Conservation (phyloP, 2,329 filamentous ascomycete genomes). For the Xylariaceae sp. region DNA sequence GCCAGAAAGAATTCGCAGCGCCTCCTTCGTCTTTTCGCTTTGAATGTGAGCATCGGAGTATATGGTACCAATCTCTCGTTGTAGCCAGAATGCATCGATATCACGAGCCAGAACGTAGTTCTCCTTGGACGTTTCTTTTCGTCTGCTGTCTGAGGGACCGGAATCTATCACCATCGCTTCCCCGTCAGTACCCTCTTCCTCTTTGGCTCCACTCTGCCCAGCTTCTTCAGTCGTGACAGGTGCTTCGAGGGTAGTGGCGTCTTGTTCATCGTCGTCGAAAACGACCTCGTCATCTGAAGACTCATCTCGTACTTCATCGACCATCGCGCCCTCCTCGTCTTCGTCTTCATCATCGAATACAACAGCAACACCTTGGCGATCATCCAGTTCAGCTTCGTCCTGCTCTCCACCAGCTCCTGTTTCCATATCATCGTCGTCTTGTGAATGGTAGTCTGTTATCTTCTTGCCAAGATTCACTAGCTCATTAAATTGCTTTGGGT, state of each 20-base stretch:
- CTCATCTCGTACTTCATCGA: conserved; percentile 85
- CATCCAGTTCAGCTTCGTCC: conserved; percentile 76
- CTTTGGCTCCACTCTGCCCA: too few species aligned
- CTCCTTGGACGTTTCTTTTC: conserved; percentile 44
- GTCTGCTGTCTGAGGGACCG: conserved; percentile 44
- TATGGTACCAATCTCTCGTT: conserved; percentile 81
- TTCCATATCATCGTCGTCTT: conserved; percentile 86
- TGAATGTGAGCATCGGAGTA: conserved; percentile 92
- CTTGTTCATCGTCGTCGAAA: conserved; percentile 54
- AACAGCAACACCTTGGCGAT: conserved; percentile 93
- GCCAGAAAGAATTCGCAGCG: conserved; percentile 77
- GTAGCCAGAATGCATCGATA: conserved; percentile 96
- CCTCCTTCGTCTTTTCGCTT: conserved; percentile 85
- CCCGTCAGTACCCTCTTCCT: conserved; percentile 48
- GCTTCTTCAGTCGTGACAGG: conserved; percentile 47
- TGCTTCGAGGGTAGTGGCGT: conserved; percentile 50
- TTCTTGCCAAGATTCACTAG: conserved; percentile 96
- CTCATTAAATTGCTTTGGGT: conserved; percentile 92
- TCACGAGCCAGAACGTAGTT: conserved; percentile 74
- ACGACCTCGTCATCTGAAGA: conserved; percentile 77
- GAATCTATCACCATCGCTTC: conserved; percentile 85
- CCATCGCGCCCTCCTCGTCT: conserved; percentile 71
- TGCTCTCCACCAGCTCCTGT: conserved; percentile 60
- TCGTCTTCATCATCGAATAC: conserved; percentile 93
- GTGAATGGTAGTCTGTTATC: conserved; percentile 95